Evolutionary conservation across 2,329 filamentous ascomycete species (phyloP).

Genomic region (Fusarium subtropicale): DNA sequence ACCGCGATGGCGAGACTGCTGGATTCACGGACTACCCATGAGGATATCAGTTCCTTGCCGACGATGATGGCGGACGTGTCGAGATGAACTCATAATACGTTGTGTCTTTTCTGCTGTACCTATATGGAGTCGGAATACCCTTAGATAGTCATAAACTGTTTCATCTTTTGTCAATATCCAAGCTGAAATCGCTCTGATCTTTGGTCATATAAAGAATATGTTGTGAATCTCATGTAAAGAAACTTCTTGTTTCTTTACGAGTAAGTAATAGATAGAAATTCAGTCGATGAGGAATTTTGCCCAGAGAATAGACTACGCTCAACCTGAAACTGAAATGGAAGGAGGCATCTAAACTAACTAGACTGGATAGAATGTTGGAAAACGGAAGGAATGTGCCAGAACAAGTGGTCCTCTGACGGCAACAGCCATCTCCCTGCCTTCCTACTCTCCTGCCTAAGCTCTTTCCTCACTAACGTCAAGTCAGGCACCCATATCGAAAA

Average conservation of each 20-base stretch:
- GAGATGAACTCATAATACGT: background rate
- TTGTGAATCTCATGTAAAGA: background rate
- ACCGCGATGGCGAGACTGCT: slow-evolving; percentile 59
- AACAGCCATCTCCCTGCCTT: slow-evolving; percentile 19
- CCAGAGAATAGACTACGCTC: background rate
- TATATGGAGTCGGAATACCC: slow-evolving; percentile 5
- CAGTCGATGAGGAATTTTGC: background rate
- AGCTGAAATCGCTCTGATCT: background rate
- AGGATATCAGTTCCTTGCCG: background rate
- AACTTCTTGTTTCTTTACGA: background rate
- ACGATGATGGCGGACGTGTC: background rate
- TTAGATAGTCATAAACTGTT: background rate
- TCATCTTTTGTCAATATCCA: background rate
- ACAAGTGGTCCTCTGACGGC: slow-evolving; percentile 19
- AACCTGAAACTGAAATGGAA: background rate
- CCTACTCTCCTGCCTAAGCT: background rate
- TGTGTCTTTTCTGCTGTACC: background rate
- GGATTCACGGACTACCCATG: slow-evolving; percentile 61
- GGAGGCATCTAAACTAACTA: slow-evolving; percentile 1
- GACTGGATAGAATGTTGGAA: background rate
- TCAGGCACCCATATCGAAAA: slow-evolving; percentile 26
- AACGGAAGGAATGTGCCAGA: slow-evolving; percentile 31
- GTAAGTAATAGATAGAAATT: background rate
- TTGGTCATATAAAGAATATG: background rate
- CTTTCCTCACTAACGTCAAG: slow-evolving; percentile 16